A percentile compares a stretch with the other conserved stretches of the same genome.
Conservation (phyloP, 73 alveolate genomes). For the Diophrys appendiculata region DNA sequence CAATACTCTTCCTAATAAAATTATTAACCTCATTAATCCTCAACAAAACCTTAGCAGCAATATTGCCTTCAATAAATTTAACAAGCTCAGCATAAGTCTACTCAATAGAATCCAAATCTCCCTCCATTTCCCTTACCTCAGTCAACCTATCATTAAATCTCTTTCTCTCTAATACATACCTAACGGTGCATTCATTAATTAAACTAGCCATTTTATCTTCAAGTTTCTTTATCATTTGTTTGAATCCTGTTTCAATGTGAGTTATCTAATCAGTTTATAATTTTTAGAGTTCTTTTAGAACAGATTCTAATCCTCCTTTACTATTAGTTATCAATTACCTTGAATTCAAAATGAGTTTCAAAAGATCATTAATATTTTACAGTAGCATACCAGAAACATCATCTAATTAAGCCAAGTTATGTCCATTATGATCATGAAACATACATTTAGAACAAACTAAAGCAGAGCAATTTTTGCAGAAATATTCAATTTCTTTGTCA, state of each 20-base stretch:
- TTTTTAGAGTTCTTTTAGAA: too few species aligned
- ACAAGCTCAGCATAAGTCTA: background rate
- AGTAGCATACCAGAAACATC: slow-evolving; percentile 62
- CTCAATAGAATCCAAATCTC: background rate
- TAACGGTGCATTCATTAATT: too few species aligned
- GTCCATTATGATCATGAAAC: slow-evolving; percentile 74
- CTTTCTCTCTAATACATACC: too few species aligned
- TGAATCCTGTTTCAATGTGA: slow-evolving; percentile 4
- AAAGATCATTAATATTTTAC: slow-evolving; percentile 65
- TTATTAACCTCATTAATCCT: too few species aligned
- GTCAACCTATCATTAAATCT: background rate
- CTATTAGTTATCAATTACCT: slow-evolving; percentile 37
- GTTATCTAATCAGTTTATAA: background rate
- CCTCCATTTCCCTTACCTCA: background rate
- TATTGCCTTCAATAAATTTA: background rate
- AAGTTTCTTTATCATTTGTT: background rate
- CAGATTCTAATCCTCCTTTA: too few species aligned
- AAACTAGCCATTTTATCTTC: slow-evolving; percentile 1
- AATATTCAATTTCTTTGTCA: slow-evolving; percentile 54
- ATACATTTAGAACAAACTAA: slow-evolving; percentile 70
- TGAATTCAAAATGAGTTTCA: slow-evolving; percentile 44
- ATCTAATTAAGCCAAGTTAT: slow-evolving; percentile 32
- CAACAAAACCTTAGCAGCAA: too few species aligned
- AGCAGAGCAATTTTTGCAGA: slow-evolving; percentile 58
- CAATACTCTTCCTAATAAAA: too few species aligned